phyloP scores from a whole-genome alignment of 305 asterid genomes.

The Andrographis paniculata region DNA sequence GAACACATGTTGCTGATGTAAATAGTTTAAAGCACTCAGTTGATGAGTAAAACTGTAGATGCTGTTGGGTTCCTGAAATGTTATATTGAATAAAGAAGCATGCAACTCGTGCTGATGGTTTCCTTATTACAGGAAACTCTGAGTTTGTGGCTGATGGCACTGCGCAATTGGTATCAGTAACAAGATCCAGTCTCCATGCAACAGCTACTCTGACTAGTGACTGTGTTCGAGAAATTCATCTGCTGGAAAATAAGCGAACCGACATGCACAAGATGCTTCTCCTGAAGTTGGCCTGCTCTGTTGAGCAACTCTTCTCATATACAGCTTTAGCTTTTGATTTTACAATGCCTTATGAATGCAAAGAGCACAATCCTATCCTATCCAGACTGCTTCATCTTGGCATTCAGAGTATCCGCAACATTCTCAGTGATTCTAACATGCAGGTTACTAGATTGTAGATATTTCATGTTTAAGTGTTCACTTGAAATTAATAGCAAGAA shows the following conservation, averaged over 20 bases:
- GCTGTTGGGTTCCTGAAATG: slow-evolving; percentile 10
- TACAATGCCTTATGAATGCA: slow-evolving; percentile 33
- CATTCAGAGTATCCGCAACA: slow-evolving; percentile 42
- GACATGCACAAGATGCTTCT: slow-evolving; percentile 51
- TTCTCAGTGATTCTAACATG: slow-evolving; percentile 55
- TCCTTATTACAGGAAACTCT: slow-evolving; percentile 46
- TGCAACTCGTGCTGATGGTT: slow-evolving; percentile 15
- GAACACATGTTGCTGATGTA: too few relatives aligned
- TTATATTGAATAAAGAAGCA: slow-evolving; percentile 9
- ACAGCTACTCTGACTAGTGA: slow-evolving; percentile 44
- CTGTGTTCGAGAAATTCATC: slow-evolving; percentile 64
- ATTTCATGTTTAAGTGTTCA: slow-evolving; percentile 17
- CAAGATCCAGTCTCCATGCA: slow-evolving; percentile 65
- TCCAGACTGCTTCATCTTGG: slow-evolving; percentile 44
- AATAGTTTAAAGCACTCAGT: too few relatives aligned
- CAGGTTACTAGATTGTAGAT: slow-evolving; percentile 43
- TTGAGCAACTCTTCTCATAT: slow-evolving; percentile 55
- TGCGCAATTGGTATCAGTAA: slow-evolving; percentile 38
- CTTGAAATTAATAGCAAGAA: slow-evolving; percentile 18
- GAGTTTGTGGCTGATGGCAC: slow-evolving; percentile 41
- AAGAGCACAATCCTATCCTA: slow-evolving; percentile 42
- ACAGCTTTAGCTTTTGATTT: slow-evolving; percentile 53
- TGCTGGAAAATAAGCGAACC: slow-evolving; percentile 50
- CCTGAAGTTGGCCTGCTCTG: slow-evolving; percentile 67
- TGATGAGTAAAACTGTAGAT: slow-evolving; percentile 8